These are phyloP conservation scores for Suillus brevipes DNA, from an alignment of 768 basidiomycete genomes.

Conservation along the genomic window DNA sequence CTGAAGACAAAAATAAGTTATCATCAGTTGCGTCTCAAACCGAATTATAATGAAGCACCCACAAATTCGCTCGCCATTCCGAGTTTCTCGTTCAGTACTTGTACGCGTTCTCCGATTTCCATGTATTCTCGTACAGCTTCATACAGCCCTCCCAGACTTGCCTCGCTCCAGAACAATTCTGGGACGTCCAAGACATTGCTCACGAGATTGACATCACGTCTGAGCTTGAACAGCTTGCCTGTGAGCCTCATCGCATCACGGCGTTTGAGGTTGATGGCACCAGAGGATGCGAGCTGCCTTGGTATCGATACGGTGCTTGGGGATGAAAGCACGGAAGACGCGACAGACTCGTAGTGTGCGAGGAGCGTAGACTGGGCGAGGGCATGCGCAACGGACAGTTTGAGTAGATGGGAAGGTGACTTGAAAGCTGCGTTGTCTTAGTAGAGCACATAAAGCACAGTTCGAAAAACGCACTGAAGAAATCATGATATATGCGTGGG, in stretches of 20 bases:
- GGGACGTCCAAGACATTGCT: conserved; percentile 93
- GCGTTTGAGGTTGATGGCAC: conserved; percentile 72
- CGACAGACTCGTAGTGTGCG: conserved; percentile 80
- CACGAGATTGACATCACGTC: conserved; percentile 87
- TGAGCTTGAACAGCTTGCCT: conserved; percentile 80
- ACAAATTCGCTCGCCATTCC: conserved; percentile 88
- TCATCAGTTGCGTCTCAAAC: neutral
- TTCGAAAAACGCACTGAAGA: conserved; percentile 72
- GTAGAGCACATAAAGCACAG: neutral
- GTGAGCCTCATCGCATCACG: conserved; percentile 86
- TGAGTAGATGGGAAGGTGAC: conserved; percentile 85
- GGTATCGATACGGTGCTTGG: conserved; percentile 81
- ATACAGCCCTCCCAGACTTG: conserved; percentile 84
- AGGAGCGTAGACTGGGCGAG: conserved; percentile 93
- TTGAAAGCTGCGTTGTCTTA: conserved; percentile 67
- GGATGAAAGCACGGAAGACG: conserved; percentile 76
- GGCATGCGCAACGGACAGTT: conserved; percentile 92
- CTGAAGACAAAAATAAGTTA: conserved; percentile 37
- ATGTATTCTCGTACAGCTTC: conserved; percentile 94
- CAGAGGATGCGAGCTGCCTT: conserved; percentile 74
- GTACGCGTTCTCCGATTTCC: conserved; percentile 83
- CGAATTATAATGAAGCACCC: conserved; percentile 40
- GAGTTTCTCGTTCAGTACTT: conserved; percentile 85
- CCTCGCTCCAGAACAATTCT: conserved; percentile 94
- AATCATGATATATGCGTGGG: conserved; percentile 94